Conservation (phyloP, 169 alveolate species). For the Cryptosporidium parvum region DNA sequence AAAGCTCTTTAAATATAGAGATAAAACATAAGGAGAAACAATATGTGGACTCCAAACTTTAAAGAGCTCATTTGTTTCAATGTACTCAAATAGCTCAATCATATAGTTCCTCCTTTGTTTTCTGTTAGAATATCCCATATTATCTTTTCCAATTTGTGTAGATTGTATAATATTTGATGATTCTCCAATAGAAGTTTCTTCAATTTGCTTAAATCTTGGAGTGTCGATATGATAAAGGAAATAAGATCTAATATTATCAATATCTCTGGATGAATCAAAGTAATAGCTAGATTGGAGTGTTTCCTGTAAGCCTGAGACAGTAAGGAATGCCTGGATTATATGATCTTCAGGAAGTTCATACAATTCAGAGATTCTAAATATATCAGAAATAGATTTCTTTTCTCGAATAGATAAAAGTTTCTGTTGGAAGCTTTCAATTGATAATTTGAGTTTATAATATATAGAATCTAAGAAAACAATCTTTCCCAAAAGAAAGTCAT, state of each 20-base stretch:
- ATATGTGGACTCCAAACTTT: conserved; percentile 36
- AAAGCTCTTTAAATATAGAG: conserved; percentile 46
- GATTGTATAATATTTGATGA: neutral
- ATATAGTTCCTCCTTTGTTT: conserved; percentile 29
- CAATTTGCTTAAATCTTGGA: conserved; percentile 40
- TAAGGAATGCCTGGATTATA: neutral
- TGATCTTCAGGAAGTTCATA: conserved; percentile 28
- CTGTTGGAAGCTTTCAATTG: conserved; percentile 19
- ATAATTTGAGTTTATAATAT: conserved; percentile 43
- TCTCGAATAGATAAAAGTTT: conserved; percentile 2
- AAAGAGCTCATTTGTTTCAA: conserved; percentile 26
- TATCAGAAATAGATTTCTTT: neutral
- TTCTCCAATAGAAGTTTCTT: neutral
- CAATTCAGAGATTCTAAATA: neutral
- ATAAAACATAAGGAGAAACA: conserved; percentile 59
- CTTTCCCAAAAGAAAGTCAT: conserved; percentile 66
- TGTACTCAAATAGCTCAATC: conserved; percentile 42
- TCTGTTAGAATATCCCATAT: neutral
- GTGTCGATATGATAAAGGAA: conserved; percentile 59
- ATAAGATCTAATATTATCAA: conserved; percentile 46
- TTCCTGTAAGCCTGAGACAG: conserved; percentile 36
- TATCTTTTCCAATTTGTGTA: neutral
- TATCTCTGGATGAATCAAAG: conserved; percentile 58
- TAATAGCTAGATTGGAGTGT: neutral
- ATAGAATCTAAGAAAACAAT: conserved; percentile 48